Percentiles rank a stretch among this genome's conserved stretches.
These are phyloP conservation scores for Oehlia diaphana DNA, from an alignment of 192 early-diverging fungal species.

Conservation along the genomic window DNA sequence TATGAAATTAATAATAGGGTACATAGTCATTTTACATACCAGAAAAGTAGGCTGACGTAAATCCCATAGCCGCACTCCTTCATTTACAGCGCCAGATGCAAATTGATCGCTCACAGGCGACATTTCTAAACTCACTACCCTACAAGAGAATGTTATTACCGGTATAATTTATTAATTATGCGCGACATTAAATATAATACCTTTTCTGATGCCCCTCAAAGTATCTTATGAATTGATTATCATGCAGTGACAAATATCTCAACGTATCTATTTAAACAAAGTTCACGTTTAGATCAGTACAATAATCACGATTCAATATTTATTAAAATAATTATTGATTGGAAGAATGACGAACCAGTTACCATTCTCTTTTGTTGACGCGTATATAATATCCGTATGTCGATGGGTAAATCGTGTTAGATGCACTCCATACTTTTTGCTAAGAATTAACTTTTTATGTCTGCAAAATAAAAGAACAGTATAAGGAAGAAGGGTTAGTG, in stretches of 20 bases:
- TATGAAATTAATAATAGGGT: not conserved
- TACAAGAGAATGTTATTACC: slow-evolving; percentile 23
- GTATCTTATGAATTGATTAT: slow-evolving; percentile 92
- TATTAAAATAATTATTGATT: slow-evolving; percentile 1
- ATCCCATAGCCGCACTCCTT: slow-evolving; percentile 86
- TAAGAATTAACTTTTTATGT: slow-evolving; percentile 71
- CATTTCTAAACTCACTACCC: slow-evolving; percentile 80
- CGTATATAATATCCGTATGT: slow-evolving; percentile 77
- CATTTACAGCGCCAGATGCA: slow-evolving; percentile 79
- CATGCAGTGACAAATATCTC: slow-evolving; percentile 90
- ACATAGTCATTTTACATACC: slow-evolving; percentile 33
- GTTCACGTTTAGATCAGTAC: not conserved
- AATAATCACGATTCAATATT: slow-evolving; percentile 5
- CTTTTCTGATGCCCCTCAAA: slow-evolving; percentile 81
- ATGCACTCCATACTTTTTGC: slow-evolving; percentile 95
- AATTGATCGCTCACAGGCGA: slow-evolving; percentile 80
- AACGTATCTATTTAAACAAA: slow-evolving; percentile 67
- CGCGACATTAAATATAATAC: slow-evolving; percentile 37
- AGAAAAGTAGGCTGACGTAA: slow-evolving; percentile 61
- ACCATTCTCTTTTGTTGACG: slow-evolving; percentile 94
- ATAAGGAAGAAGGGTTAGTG: not conserved
- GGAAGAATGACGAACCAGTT: slow-evolving; percentile 2
- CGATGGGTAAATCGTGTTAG: slow-evolving; percentile 87
- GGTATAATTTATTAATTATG: not conserved
- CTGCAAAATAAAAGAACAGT: slow-evolving; percentile 34